Evolutionary conservation across 441 rosid genomes (phyloP).

Genomic region (Gossypium armourianum): DNA sequence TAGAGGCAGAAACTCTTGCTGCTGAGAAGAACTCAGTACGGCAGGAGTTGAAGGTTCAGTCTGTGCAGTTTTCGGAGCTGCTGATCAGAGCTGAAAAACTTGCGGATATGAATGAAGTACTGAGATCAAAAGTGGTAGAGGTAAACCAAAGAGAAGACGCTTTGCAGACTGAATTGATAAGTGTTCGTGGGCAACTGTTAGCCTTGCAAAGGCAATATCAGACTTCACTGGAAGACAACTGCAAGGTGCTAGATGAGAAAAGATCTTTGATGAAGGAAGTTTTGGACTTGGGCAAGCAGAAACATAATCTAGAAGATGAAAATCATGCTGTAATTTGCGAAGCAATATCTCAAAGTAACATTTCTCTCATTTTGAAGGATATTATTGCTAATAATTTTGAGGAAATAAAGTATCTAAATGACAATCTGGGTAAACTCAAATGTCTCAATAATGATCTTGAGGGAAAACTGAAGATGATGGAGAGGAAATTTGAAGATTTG

Average conservation of each 20-base stretch:
- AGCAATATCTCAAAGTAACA: constrained; percentile 39
- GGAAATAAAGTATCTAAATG: constrained; percentile 35
- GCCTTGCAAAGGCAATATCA: constrained; percentile 35
- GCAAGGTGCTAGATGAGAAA: constrained; percentile 40
- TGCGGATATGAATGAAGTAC: constrained; percentile 32
- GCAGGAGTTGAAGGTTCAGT: constrained; percentile 37
- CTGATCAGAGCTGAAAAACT: constrained; percentile 38
- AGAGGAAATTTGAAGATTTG: constrained; percentile 31
- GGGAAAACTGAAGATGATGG: constrained; percentile 39
- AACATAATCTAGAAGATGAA: constrained; percentile 47
- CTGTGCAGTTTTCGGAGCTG: constrained; percentile 33
- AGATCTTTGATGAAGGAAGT: constrained; percentile 33
- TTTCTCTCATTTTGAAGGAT: constrained; percentile 44
- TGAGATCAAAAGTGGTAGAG: constrained; percentile 38
- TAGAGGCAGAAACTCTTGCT: constrained; percentile 43
- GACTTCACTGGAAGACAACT: constrained; percentile 39
- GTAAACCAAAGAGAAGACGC: constrained; percentile 47
- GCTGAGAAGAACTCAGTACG: constrained; percentile 36
- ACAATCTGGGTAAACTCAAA: constrained; percentile 33
- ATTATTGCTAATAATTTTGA: constrained; percentile 33
- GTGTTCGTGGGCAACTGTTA: constrained; percentile 36
- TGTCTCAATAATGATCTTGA: constrained; percentile 40
- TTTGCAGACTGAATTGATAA: constrained; percentile 40
- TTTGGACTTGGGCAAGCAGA: constrained; percentile 39
- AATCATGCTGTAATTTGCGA: constrained; percentile 35